These are phyloP conservation scores for Pseudonitzschia multistriata DNA, from an alignment of 108 stramenopile genomes.

Conservation along the genomic window DNA sequence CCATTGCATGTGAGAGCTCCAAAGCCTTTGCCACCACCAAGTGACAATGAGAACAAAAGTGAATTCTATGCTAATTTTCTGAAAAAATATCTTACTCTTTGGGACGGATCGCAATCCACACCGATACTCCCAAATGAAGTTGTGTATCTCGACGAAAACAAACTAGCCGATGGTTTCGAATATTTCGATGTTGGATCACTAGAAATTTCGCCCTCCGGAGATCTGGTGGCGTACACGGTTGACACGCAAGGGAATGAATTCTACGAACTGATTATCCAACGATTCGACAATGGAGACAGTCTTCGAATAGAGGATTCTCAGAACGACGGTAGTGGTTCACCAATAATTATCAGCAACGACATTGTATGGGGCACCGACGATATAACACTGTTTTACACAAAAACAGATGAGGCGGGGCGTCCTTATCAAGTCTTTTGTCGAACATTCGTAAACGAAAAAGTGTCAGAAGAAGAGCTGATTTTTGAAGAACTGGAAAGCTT, in stretches of 20 bases:
- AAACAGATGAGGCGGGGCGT: slow-evolving; percentile 72
- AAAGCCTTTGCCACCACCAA: slow-evolving; percentile 9
- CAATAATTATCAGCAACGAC: slow-evolving; percentile 42
- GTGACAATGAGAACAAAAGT: slow-evolving; percentile 32
- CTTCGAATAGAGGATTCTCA: slow-evolving; percentile 6
- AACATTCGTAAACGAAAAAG: slow-evolving; percentile 3
- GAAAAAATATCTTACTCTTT: slow-evolving; percentile 73
- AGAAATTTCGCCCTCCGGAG: slow-evolving; percentile 34
- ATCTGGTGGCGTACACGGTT: slow-evolving; percentile 73
- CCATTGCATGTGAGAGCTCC: slow-evolving; percentile 61
- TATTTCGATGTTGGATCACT: slow-evolving; percentile 42
- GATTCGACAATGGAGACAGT: slow-evolving; percentile 48
- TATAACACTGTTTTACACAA: slow-evolving; percentile 74
- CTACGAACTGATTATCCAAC: slow-evolving; percentile 60
- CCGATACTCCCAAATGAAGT: slow-evolving; percentile 49
- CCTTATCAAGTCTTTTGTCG: slow-evolving; percentile 64
- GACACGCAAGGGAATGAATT: slow-evolving; percentile 77
- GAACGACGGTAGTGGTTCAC: background rate
- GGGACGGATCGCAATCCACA: slow-evolving; percentile 10
- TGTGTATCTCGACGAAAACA: slow-evolving; percentile 76
- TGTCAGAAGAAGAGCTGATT: slow-evolving; percentile 60
- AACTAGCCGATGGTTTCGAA: slow-evolving; percentile 50
- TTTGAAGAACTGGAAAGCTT: slow-evolving; percentile 58
- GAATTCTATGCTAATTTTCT: slow-evolving; percentile 60
- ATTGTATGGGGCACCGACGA: slow-evolving; percentile 82